A percentile compares a stretch with the other conserved stretches of the same genome.
Evolutionary conservation across 73 alveolate genomes (phyloP).

Genomic region (Paramecium primaurelia): DNA sequence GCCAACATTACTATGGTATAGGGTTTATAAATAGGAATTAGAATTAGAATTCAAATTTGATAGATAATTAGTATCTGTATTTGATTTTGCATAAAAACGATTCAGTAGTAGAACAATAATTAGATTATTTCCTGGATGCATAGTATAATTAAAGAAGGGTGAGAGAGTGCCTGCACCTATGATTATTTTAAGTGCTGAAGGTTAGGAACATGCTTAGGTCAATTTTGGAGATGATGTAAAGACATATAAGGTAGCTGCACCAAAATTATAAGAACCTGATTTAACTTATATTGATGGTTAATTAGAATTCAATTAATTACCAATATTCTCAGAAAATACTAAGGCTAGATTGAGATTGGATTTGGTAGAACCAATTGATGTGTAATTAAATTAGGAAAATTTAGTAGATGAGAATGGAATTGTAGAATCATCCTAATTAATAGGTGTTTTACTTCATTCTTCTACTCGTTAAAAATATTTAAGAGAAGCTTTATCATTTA

Average conservation of each 20-base stretch:
- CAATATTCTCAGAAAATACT: background rate
- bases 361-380: conserved; percentile 34
- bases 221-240: background rate
- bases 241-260: background rate
- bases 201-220: background rate
- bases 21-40: conserved; percentile 3
- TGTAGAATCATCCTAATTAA: background rate
- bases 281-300: background rate
- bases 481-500: conserved; percentile 34
- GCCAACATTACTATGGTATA: background rate
- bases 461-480: background rate
- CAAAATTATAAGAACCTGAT: conserved; percentile 3
- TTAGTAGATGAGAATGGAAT: conserved; percentile 27
- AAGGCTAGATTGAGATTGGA: conserved; percentile 39
- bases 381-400: background rate
- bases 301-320: background rate
- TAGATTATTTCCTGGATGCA: conserved; percentile 12
- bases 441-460: background rate
- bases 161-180: conserved; percentile 36
- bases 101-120: background rate
- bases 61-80: background rate
- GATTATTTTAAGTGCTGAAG: background rate
- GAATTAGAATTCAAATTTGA: background rate
- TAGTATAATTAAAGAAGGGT: background rate
- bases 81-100: conserved; percentile 1